Base-by-base conservation (phyloP, 805 yeast species). In the Candida railenensis region DNA sequence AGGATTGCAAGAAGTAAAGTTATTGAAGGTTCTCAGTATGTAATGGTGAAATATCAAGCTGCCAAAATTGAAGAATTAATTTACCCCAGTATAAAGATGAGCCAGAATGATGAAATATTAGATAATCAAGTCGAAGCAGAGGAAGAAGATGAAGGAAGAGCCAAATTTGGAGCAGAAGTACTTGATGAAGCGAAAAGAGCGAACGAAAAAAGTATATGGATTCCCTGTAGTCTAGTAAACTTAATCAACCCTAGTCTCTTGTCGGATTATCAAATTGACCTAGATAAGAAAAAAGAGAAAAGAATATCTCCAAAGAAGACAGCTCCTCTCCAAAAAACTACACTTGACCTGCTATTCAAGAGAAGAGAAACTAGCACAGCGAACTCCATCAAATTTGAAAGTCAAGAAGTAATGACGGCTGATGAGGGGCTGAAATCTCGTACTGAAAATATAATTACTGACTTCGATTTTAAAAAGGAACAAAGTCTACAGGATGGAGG, bases 251-350 rank as follows among this genome's bases (percentile, higher is more conserved):
- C 49, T 3, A 46, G 45, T 11, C 44, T 52, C 34, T 54, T 61
- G 3, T 20, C 41, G 7, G 44, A 44, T 15, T 42, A 34, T 34
- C 19, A 34, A 3, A 19, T 18, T 18, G 39, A 36, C 5, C 21
- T 20, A 36, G 14, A 18, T 9, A 36, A 2, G 57, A 40, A 18
- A 56, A 54, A 19, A 15, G 25, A 3, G 16, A 39, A 12, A 22
- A 44, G 21, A 48, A 34, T 28, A 5, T 19, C 22, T 9, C 52
- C 61, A 2, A 58, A 57, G 7, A 43, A 45, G n/a, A 57, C 48
- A 44, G 48, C 48, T 25, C 38, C 36, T 3, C 44, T 46, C 2
- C 65, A 65, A 41, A 63, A 54, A 40, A 59, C 67, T 2, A 66
- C 69, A 0, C 50, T 66, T 18, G 71, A 66, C 40, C 42, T 16